Base-by-base conservation (phyloP, 1,284 basidiomycete species). In the Inonotus hispidus region DNA sequence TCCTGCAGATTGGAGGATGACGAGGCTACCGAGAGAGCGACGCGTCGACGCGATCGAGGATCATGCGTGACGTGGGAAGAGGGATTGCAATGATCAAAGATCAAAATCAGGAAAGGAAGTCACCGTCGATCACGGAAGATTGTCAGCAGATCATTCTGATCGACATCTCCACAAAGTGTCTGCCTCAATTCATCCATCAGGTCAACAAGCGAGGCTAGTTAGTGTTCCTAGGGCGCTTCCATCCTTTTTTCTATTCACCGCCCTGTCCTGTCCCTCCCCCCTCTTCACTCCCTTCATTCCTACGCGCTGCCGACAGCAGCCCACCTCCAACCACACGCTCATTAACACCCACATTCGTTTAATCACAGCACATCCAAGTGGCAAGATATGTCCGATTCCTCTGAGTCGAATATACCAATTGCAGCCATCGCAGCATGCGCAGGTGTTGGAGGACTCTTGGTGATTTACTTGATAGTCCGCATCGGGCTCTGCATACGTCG, bases 351-450 rank as follows among this genome's bases (percentile, higher is more conserved):
- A 46, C 52, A 19, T 21, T 60, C 53, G 14, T 50, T 52, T 50
- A 47, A 29, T 45, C 39, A 43, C 29, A 16, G n/a, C 7, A 23
- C 23, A 19, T 8, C 50, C 27, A 16, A 32, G 14, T 8, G 16
- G 10, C 50, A 52, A 29, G 50, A 52, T 14, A 52, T 52, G 50
- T 52, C 50, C 27, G 50, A 52, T 11, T 39, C 35, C 53, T 61
- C 76, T 39, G 77, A 75, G 27, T 39, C 57, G 39, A 56, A 53
- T 29, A 47, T 49, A 21, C 23, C 47, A 10, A 49, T 53, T 11
- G 75, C 80, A 41, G 76, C 84, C 68, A 76, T 84, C 66, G 68
- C 67, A 37, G 73, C 79, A 63, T 74, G 75, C 61, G 77, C 79
- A 63, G 75, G 74, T 57, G 76, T 73, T 54, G 71, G 70, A 41